Conservation (phyloP, 1,284 basidiomycete species). For the Melampsora medusae region DNA sequence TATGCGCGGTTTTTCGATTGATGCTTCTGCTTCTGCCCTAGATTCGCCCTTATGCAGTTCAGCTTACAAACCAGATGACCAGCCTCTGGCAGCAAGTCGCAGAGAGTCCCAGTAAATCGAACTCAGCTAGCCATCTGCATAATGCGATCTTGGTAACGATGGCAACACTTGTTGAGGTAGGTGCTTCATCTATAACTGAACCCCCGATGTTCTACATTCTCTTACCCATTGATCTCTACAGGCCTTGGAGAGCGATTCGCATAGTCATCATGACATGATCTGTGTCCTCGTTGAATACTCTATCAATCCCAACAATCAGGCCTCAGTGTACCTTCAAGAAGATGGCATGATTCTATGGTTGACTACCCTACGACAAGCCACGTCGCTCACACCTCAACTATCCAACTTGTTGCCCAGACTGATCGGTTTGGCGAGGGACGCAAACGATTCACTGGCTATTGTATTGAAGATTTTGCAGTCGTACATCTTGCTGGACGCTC, state of each 20-base stretch:
- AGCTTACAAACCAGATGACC: conserved; percentile 23
- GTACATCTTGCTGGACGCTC: conserved; percentile 23
- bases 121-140: conserved; percentile 25
- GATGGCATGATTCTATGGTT: conserved; percentile 39
- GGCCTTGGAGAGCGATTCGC: conserved; percentile 20
- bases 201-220: background rate
- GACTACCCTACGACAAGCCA: conserved; percentile 21
- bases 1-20: no score
- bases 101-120: conserved; percentile 39
- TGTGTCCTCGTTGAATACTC: conserved; percentile 25
- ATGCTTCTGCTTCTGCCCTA: conserved; percentile 1
- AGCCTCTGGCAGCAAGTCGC: conserved; percentile 36
- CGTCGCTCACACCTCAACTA: conserved; percentile 23
- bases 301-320: conserved; percentile 24
- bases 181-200: background rate
- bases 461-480: conserved; percentile 34
- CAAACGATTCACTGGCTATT: conserved; percentile 29
- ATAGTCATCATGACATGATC: conserved; percentile 23
- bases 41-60: conserved; percentile 26
- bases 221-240: background rate
- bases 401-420: conserved; percentile 16
- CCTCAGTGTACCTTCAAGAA: conserved; percentile 34
- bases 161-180: conserved; percentile 25
- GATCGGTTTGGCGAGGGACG: conserved; percentile 8
- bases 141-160: conserved; percentile 39